A percentile compares a stretch with the other conserved stretches of the same genome.
Conservation (phyloP, 352 stramenopile species). For the Hyaloperonospora brassicae region DNA sequence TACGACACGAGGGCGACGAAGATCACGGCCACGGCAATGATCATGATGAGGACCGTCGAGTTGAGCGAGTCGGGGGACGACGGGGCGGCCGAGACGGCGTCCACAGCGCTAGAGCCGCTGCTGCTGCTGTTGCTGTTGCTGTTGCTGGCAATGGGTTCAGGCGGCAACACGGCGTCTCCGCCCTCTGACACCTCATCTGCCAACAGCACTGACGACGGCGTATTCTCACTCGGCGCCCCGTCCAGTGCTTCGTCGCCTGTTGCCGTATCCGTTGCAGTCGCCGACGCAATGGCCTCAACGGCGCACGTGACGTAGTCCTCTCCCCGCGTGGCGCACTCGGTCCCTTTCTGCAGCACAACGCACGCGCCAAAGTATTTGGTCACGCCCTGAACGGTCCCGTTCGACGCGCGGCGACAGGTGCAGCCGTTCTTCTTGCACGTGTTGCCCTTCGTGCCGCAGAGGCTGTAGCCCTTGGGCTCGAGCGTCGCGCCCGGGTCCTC, state of each 20-base stretch:
- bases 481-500: conserved; percentile 25
- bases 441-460: conserved; percentile 26
- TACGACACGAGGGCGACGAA: conserved; percentile 28
- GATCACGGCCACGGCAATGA: conserved; percentile 26
- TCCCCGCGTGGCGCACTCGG: conserved; percentile 20
- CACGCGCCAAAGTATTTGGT: conserved; percentile 29
- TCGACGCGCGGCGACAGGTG: conserved; percentile 19
- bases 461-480: conserved; percentile 21
- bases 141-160: conserved; percentile 16
- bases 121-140: conserved; percentile 5
- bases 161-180: conserved; percentile 1
- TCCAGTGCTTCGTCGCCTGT: no score
- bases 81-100: no score
- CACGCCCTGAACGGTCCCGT: conserved; percentile 12
- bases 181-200: conserved; percentile 5
- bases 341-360: conserved; percentile 17
- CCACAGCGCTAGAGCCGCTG: no score
- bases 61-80: conserved; percentile 15
- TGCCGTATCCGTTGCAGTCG: neutral
- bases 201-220: no score
- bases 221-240: no score
- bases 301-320: conserved; percentile 25
- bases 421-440: conserved; percentile 31
- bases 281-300: conserved; percentile 5
- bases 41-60: conserved; percentile 17